Evolutionary conservation across 1,284 basidiomycete genomes (phyloP), one percentile per base, ranked within the genome.

Genomic region (Stereum hirsutum): DNA sequence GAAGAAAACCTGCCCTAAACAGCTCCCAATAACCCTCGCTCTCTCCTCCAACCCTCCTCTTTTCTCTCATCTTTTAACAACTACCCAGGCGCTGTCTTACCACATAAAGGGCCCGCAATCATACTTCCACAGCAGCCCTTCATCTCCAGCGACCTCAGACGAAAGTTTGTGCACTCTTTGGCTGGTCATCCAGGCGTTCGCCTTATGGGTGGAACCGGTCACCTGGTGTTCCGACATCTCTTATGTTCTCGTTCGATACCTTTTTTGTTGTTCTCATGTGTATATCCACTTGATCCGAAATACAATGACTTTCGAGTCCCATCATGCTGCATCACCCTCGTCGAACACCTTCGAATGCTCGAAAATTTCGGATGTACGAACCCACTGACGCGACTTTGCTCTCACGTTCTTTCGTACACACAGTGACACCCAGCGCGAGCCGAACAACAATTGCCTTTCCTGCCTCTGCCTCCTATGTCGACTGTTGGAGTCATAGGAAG

Each of bases 141-240:
- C 42, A 43, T 43, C 35, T 24, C 43, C 42, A 43, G 42, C 25
- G 33, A 23, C 42, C 42, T 43, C 42, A 43, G 42, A 43, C 17
- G 15, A 20, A 43, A 36, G 42, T n/a, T n/a, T n/a, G 33, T 38
- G 34, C 42, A 27, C 42, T 43, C 42, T 43, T 43, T 43, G 42
- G 42, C 42, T 35, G 42, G 31, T 12, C 42, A 43, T 43, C 42
- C 34, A n/a, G 49, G 50, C 48, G 15, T n/a, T 39, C 47, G 43
- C 46, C 34, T 46, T 49, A 45, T 52, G 50, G 50, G 49, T 47
- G 48, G 21, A 39, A 23, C 27, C 42, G 39, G 50, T 49, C 50
- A 50, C 48, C 48, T 52, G 34, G 50, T 43, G 48, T 45, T 42
- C 50, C 46, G 41, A 52, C 50, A 52, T 34, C 24, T 19, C 5